phyloP scores from a whole-genome alignment of 1,284 basidiomycete species.

The Ceratobasidium theobromae region DNA sequence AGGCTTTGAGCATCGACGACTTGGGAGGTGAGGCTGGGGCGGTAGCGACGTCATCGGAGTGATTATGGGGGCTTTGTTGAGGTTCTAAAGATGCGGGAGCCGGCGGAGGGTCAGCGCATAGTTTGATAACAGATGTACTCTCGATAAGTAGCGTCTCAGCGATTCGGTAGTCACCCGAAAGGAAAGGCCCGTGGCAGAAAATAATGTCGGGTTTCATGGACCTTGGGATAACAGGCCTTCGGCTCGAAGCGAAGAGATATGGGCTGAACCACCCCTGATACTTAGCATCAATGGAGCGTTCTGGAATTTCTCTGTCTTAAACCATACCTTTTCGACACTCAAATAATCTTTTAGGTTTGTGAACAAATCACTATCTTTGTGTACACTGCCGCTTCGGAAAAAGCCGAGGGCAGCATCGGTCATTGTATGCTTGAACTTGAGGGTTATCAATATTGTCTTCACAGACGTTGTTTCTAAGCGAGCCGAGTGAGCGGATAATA shows the following conservation, averaged over 20 bases:
- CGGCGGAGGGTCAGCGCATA: conserved; percentile 46
- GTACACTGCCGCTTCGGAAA: conserved; percentile 57
- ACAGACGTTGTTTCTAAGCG: conserved; percentile 59
- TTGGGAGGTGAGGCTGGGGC: conserved; percentile 33
- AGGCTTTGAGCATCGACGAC: conserved; percentile 17
- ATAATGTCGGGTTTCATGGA: conserved; percentile 64
- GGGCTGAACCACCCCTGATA: conserved; percentile 50
- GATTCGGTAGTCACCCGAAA: conserved; percentile 41
- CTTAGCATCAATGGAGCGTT: not conserved
- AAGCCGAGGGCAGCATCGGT: conserved; percentile 62
- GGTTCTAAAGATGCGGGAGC: conserved; percentile 33
- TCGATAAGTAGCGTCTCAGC: conserved; percentile 50
- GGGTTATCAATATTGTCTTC: conserved; percentile 59
- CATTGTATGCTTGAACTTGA: conserved; percentile 61
- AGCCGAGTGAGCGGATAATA: conserved; percentile 56
- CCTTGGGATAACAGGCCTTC: conserved; percentile 52
- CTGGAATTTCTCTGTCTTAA: not conserved
- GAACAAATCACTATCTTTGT: conserved; percentile 59
- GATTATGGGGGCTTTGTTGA: not conserved
- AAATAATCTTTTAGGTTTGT: conserved; percentile 65
- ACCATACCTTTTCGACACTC: conserved; percentile 59
- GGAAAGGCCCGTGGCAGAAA: conserved; percentile 67
- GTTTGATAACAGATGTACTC: conserved; percentile 54
- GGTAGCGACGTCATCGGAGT: conserved; percentile 33
- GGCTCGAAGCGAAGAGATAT: conserved; percentile 62